A percentile compares a stretch with the other conserved stretches of the same genome.
These are phyloP conservation scores for Oryza coarctata DNA, from an alignment of 176 grass and related monocot genomes.

Conservation along the genomic window DNA sequence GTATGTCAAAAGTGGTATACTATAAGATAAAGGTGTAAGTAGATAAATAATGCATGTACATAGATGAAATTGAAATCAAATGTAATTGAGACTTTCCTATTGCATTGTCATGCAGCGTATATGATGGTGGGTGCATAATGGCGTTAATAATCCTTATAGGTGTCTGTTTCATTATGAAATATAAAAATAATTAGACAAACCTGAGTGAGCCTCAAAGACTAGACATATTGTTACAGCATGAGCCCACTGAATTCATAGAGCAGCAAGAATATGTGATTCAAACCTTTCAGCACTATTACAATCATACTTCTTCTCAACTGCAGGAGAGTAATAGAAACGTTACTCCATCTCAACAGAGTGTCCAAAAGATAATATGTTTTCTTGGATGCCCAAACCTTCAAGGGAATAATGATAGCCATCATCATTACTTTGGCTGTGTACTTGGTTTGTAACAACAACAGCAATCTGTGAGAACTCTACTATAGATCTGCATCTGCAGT, in stretches of 20 bases:
- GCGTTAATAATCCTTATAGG: neutral
- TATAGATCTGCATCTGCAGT: conserved; percentile 72
- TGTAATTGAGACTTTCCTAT: neutral
- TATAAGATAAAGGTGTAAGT: neutral
- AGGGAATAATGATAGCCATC: conserved; percentile 72
- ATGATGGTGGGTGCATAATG: neutral
- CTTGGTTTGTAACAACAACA: conserved; percentile 95
- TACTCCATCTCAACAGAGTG: conserved; percentile 12
- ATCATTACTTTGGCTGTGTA: conserved; percentile 75
- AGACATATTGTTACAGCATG: conserved; percentile 87
- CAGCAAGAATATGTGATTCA: conserved; percentile 88
- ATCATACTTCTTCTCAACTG: conserved; percentile 51
- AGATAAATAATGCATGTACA: neutral
- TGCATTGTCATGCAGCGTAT: neutral
- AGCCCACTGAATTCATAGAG: conserved; percentile 90
- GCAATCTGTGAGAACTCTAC: conserved; percentile 88
- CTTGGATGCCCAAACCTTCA: conserved; percentile 63
- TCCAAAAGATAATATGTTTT: neutral
- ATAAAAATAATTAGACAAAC: conserved; percentile 38
- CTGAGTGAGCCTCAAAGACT: conserved; percentile 95
- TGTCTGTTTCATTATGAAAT: neutral
- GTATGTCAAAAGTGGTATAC: neutral
- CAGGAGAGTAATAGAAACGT: conserved; percentile 31
- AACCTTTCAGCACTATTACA: conserved; percentile 37
- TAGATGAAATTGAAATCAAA: neutral